phyloP scores from a whole-genome alignment of 176 grass and related monocot species.

The Stipa capillata region DNA sequence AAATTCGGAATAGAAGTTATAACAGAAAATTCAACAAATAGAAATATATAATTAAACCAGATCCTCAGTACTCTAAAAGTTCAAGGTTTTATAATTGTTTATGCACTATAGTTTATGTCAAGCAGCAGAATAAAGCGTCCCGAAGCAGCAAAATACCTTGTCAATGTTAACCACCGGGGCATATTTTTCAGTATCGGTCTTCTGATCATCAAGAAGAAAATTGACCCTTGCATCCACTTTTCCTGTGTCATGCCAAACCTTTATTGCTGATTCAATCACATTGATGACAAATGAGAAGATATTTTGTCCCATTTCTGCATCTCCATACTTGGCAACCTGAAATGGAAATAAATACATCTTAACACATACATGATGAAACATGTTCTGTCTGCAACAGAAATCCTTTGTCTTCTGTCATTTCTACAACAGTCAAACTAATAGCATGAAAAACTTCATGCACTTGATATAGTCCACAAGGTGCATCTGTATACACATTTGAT shows the following conservation, averaged over 20 bases:
- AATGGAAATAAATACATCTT: conserved; percentile 1
- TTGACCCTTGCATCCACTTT: conserved; percentile 57
- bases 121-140: not conserved
- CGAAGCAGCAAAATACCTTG: conserved; percentile 46
- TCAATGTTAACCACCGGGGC: conserved; percentile 78
- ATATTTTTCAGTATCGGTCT: conserved; percentile 61
- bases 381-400: not conserved
- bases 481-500: not conserved
- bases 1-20: not conserved
- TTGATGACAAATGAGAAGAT: conserved; percentile 61
- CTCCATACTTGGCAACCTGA: conserved; percentile 58
- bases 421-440: not conserved
- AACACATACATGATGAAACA: not conserved
- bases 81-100: not conserved
- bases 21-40: not conserved
- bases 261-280: conserved; percentile 70
- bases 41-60: not conserved
- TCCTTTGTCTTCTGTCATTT: not conserved
- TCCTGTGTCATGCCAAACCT: conserved; percentile 81
- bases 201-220: conserved; percentile 89
- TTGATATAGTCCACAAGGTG: not conserved
- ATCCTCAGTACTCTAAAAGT: not conserved
- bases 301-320: conserved; percentile 31
- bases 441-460: not conserved
- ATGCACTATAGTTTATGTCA: not conserved